These are phyloP conservation scores for Penicillium canescens DNA, from an alignment of 495 filamentous ascomycete species.

Conservation along the genomic window DNA sequence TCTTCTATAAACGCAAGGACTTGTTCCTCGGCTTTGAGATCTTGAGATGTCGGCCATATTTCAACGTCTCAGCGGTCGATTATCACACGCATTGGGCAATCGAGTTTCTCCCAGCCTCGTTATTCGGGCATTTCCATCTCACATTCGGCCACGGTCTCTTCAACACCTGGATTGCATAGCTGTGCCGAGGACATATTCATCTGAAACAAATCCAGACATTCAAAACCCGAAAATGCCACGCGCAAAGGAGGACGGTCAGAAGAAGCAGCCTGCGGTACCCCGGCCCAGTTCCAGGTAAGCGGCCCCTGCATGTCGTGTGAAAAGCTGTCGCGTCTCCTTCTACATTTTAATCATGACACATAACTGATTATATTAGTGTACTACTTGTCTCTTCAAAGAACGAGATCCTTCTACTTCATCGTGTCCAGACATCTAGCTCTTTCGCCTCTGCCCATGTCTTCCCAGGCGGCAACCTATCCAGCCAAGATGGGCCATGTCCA, in stretches of 20 bases:
- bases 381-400: conserved; percentile 84
- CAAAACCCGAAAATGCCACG: conserved; percentile 19
- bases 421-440: conserved; percentile 75
- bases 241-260: conserved; percentile 15
- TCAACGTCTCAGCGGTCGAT: conserved; percentile 3
- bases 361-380: conserved; percentile 54
- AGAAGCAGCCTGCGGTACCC: conserved; percentile 29
- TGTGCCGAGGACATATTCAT: conserved; percentile 10
- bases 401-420: conserved; percentile 82
- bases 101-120: not conserved
- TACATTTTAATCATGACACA: not conserved
- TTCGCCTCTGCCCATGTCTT: conserved; percentile 96
- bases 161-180: not conserved
- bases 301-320: not conserved
- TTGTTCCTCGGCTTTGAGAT: not conserved
- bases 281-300: conserved; percentile 37
- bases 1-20: conserved; percentile 14
- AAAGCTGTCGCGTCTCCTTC: no score
- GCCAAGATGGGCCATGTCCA: conserved; percentile 63
- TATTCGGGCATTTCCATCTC: not conserved
- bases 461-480: conserved; percentile 83
- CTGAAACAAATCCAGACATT: conserved; percentile 1
- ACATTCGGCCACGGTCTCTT: not conserved
- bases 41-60: conserved; percentile 16
- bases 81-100: conserved; percentile 2